These are phyloP conservation scores for Neofusicoccum sp. DNA, from an alignment of 2,329 filamentous ascomycete species.

Conservation along the genomic window DNA sequence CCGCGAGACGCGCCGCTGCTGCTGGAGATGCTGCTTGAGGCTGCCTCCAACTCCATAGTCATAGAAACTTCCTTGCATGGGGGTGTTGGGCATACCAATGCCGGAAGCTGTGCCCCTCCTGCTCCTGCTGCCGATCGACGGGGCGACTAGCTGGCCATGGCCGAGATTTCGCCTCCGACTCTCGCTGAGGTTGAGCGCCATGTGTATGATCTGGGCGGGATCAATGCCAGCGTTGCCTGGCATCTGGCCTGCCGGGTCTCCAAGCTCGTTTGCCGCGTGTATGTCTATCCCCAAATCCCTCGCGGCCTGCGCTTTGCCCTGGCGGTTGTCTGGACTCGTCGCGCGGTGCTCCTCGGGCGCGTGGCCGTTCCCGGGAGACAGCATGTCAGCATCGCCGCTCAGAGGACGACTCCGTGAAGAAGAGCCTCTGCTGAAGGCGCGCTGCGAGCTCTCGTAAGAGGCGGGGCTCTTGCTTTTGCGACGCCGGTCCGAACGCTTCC, in stretches of 20 bases:
- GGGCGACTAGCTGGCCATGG: constrained; percentile 54
- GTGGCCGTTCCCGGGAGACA: neutral
- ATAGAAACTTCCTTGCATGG: constrained; percentile 38
- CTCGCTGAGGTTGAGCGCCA: constrained; percentile 86
- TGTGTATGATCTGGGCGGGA: constrained; percentile 84
- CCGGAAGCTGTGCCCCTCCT: constrained; percentile 43
- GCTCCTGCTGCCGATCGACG: constrained; percentile 50
- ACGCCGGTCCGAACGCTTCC: constrained; percentile 34
- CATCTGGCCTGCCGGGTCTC: constrained; percentile 14
- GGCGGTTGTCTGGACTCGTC: constrained; percentile 13
- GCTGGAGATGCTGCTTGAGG: constrained; percentile 67
- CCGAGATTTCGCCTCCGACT: constrained; percentile 64
- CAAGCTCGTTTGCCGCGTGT: constrained; percentile 18
- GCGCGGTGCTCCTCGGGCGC: neutral
- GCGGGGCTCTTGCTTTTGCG: constrained; percentile 21
- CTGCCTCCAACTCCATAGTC: constrained; percentile 53
- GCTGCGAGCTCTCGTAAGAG: constrained; percentile 26
- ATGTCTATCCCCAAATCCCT: neutral
- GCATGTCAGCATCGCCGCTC: constrained; percentile 2
- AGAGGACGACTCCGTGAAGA: constrained; percentile 21
- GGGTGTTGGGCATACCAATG: constrained; percentile 27
- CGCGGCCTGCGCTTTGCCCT: neutral
- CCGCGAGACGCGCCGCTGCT: constrained; percentile 63
- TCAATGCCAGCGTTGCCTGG: constrained; percentile 62
- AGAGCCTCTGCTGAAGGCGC: constrained; percentile 21